These are phyloP conservation scores for Penicillium sp. DNA, from an alignment of 2,329 filamentous ascomycete species.

Conservation along the genomic window DNA sequence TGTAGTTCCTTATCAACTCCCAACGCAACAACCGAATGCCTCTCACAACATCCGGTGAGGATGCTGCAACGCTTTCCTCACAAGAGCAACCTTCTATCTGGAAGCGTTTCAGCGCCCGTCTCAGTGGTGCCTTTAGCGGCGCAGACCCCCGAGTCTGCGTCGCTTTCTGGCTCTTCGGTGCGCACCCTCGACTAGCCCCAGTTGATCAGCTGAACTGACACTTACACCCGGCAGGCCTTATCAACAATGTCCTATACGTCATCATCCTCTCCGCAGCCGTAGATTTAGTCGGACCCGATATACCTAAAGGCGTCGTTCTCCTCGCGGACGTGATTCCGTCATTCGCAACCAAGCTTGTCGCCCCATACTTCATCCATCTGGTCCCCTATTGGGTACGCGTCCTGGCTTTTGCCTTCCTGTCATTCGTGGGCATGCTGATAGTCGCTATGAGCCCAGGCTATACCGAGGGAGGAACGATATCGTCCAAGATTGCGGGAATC, in stretches of 20 bases:
- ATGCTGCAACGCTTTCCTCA: constrained; percentile 41
- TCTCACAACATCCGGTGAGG: constrained; percentile 16
- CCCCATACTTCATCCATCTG: constrained; percentile 86
- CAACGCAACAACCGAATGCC: constrained; percentile 20
- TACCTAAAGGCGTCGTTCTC: constrained; percentile 86
- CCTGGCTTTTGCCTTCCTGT: constrained; percentile 63
- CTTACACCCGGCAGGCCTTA: constrained; percentile 54
- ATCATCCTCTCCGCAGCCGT: constrained; percentile 91
- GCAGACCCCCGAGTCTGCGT: constrained; percentile 62
- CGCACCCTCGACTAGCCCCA: constrained; percentile 12
- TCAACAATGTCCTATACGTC: constrained; percentile 97
- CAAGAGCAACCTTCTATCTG: constrained; percentile 51
- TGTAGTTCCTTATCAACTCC: constrained; percentile 3
- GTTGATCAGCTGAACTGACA: constrained; percentile 1
- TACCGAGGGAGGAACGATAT: constrained; percentile 52
- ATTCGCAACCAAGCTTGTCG: constrained; percentile 76
- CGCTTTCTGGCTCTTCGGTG: constrained; percentile 93
- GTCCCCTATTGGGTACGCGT: constrained; percentile 73
- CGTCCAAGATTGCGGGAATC: constrained; percentile 71
- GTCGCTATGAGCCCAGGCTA: constrained; percentile 66
- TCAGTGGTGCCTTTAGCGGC: constrained; percentile 56
- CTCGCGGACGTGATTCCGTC: constrained; percentile 87
- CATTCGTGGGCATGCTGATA: constrained; percentile 77
- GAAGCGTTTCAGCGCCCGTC: constrained; percentile 60
- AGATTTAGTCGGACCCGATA: constrained; percentile 75